These are phyloP conservation scores for Ogataea glucozyma DNA, from an alignment of 805 yeast species.

Conservation along the genomic window DNA sequence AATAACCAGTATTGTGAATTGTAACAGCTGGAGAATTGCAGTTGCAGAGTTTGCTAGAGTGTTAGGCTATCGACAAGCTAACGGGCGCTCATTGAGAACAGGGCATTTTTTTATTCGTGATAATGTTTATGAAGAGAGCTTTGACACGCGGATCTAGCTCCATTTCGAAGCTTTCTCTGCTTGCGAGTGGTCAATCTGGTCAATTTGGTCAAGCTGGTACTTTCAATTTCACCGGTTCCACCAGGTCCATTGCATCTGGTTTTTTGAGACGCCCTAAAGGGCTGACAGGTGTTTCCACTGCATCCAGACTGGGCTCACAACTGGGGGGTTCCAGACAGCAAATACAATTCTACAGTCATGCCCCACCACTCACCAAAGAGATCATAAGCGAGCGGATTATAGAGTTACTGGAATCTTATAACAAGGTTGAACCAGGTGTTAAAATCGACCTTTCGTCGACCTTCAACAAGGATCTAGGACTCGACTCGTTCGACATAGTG, in stretches of 20 bases:
- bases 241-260: neutral
- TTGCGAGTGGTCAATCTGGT: no score
- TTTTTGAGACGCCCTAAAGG: no score
- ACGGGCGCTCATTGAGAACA: no score
- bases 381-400: constrained; percentile 59
- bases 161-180: no score
- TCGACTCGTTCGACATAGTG: constrained; percentile 71
- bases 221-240: no score
- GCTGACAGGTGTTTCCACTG: no score
- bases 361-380: constrained; percentile 64
- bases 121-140: neutral
- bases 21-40: no score
- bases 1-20: no score
- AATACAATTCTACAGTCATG: constrained; percentile 47
- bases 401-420: constrained; percentile 65
- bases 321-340: neutral
- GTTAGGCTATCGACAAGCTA: no score
- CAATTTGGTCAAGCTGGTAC: no score
- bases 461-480: constrained; percentile 64
- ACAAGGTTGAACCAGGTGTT: constrained; percentile 46
- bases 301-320: neutral
- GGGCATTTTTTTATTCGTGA: neutral
- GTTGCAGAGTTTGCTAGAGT: no score
- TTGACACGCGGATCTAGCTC: neutral
- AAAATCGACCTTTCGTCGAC: constrained; percentile 44